These are phyloP conservation scores for Zasmidium citrigriseum DNA, from an alignment of 2,329 filamentous ascomycete species.

Conservation along the genomic window DNA sequence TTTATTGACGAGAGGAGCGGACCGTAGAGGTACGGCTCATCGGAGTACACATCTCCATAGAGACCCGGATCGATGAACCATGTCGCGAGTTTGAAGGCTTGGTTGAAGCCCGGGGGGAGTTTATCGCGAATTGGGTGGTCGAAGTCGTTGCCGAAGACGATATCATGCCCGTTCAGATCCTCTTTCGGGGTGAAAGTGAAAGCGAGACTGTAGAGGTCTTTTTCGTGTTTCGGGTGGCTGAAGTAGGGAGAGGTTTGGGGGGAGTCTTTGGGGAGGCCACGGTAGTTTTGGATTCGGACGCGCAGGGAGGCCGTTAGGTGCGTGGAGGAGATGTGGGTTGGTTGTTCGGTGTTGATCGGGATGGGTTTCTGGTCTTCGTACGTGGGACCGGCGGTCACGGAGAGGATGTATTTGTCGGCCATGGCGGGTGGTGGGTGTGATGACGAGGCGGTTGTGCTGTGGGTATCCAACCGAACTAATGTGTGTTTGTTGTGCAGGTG, in stretches of 20 bases:
- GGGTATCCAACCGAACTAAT: neutral
- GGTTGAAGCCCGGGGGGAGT: constrained; percentile 81
- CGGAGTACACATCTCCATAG: constrained; percentile 85
- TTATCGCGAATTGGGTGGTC: constrained; percentile 84
- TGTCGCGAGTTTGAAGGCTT: constrained; percentile 80
- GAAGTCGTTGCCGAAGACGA: constrained; percentile 96
- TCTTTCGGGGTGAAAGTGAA: constrained; percentile 75
- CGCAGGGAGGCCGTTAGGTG: constrained; percentile 68
- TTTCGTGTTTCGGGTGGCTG: constrained; percentile 64
- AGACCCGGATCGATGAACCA: constrained; percentile 91
- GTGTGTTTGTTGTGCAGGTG: neutral
- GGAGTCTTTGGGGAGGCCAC: constrained; percentile 69
- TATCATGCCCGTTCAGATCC: constrained; percentile 65
- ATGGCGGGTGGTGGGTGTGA: constrained; percentile 24
- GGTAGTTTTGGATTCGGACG: constrained; percentile 70
- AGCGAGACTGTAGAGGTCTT: constrained; percentile 82
- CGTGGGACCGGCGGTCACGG: constrained; percentile 75
- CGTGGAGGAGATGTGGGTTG: constrained; percentile 63
- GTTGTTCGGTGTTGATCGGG: constrained; percentile 69
- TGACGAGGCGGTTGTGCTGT: neutral
- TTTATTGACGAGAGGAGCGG: constrained; percentile 81
- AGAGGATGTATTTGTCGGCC: constrained; percentile 75
- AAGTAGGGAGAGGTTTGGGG: constrained; percentile 78
- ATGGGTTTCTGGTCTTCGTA: constrained; percentile 77
- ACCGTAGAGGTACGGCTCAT: constrained; percentile 83